Evolutionary conservation across 176 grass and related monocot genomes (phyloP), one percentile per base, ranked within the genome.

Genomic region (Typha latifolia): DNA sequence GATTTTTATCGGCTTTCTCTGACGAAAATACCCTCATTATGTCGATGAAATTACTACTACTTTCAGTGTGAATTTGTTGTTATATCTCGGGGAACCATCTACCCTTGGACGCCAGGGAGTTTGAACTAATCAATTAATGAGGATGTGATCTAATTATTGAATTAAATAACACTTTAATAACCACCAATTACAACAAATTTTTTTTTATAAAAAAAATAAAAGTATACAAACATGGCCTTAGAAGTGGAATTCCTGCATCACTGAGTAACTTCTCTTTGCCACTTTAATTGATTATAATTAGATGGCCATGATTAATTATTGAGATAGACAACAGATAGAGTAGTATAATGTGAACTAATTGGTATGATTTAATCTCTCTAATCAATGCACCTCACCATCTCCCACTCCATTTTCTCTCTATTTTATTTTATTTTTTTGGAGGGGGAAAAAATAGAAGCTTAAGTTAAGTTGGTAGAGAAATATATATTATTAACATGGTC

Each of bases 311-410:
- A 26, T 26, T n/a, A 1, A 56, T 56, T 19, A 56, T 2, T 19
- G 51, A 55, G 51, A 55, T 55, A n/a, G n/a, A n/a, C n/a, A n/a
- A n/a, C n/a, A 52, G 50, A 14, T 52, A n/a, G 50, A 11, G 15
- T 14, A 16, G 50, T 3, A n/a, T 55, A 18, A 14, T 56, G 51
- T 56, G 51, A 56, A 20, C 51, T 56, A 12, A 14, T n/a, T 56
- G 14, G 5, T 18, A 56, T 20, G 51, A 1, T 56, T 56, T 56
- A 56, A 56, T n/a, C 14, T 56, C 51, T 18, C 52, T 19, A 1
- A n/a, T n/a, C 2, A 64, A 32, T 64, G 62, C 62, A 43, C 62
- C n/a, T 64, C 62, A 18, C 62, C 37, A 32, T 64, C 62, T 64
- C 31, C 14, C 32, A 43, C n/a, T n/a, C n/a, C n/a, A n/a, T n/a